Conservation (phyloP, 2,329 filamentous ascomycete species). For the Leptodontidium sp. region DNA sequence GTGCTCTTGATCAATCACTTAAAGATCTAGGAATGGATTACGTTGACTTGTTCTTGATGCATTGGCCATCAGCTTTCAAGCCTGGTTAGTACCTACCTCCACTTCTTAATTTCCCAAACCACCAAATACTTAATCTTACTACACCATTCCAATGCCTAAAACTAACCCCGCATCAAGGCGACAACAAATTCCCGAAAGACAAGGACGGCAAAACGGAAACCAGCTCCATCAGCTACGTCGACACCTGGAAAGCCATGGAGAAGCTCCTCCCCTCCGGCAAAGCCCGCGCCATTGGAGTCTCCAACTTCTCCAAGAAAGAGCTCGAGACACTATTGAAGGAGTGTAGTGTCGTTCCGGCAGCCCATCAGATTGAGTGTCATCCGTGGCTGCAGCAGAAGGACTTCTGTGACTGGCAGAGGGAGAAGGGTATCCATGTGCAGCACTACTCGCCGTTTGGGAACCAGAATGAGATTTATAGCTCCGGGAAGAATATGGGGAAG, state of each 20-base stretch:
- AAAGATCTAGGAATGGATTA: constrained; percentile 50
- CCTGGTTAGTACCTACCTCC: constrained; percentile 4
- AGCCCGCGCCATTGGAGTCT: constrained; percentile 66
- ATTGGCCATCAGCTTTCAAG: constrained; percentile 50
- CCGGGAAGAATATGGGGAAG: constrained; percentile 61
- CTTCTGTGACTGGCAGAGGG: constrained; percentile 55
- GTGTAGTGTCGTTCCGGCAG: constrained; percentile 59
- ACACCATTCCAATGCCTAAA: too few relatives aligned
- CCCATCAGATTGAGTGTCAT: constrained; percentile 65
- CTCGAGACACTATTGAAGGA: constrained; percentile 51
- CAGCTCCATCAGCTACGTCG: constrained; percentile 48
- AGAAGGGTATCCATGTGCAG: constrained; percentile 54
- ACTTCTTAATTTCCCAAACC: not conserved
- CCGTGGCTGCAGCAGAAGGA: constrained; percentile 60
- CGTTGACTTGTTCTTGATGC: constrained; percentile 51
- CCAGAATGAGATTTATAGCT: constrained; percentile 68
- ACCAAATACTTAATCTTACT: too few relatives aligned
- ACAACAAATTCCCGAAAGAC: constrained; percentile 40
- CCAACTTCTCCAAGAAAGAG: constrained; percentile 62
- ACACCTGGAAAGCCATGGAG: constrained; percentile 68
- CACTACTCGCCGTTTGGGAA: constrained; percentile 63
- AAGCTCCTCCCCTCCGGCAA: constrained; percentile 60
- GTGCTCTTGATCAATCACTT: constrained; percentile 47
- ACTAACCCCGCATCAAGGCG: constrained; percentile 15
- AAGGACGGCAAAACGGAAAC: constrained; percentile 39